Percentiles rank a stretch among this genome's conserved stretches.
phyloP scores from a whole-genome alignment of 192 early-diverging fungal genomes.

The Entomortierella chlamydospora region DNA sequence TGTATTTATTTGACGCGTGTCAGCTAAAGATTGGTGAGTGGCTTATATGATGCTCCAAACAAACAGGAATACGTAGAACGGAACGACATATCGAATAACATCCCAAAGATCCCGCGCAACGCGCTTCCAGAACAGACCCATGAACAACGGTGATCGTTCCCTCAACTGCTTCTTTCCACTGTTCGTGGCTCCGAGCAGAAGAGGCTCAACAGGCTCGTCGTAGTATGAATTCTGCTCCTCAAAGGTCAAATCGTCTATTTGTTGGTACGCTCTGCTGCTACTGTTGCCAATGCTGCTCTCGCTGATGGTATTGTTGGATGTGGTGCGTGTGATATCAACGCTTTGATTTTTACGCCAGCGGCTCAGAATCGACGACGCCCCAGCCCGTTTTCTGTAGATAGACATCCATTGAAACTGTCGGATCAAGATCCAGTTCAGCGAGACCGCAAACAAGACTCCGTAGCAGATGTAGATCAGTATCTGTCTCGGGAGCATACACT shows the following conservation, averaged over 20 bases:
- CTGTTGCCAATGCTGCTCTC: no score
- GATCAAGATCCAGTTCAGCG: constrained; percentile 39
- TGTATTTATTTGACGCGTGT: no score
- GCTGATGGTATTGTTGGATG: background rate
- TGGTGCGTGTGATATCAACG: background rate
- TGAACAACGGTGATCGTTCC: constrained; percentile 8
- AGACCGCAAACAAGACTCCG: constrained; percentile 6
- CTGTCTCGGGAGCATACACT: constrained; percentile 79
- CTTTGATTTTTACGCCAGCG: constrained; percentile 14
- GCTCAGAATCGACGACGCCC: constrained; percentile 10
- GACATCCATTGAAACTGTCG: constrained; percentile 32
- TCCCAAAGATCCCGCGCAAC: constrained; percentile 36
- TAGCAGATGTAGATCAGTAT: constrained; percentile 64
- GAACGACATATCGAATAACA: constrained; percentile 17
- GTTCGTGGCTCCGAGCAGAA: no score
- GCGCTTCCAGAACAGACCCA: constrained; percentile 29
- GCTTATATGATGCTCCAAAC: no score
- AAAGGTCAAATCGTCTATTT: no score
- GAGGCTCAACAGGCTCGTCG: no score
- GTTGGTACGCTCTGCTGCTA: no score
- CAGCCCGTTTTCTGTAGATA: no score
- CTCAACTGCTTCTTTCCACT: background rate
- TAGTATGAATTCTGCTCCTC: no score
- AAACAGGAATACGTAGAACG: constrained; percentile 34
- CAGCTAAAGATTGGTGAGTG: no score